A percentile compares a stretch with the other conserved stretches of the same genome.
These are phyloP conservation scores for Aschersonia sp. DNA, from an alignment of 2,329 filamentous ascomycete species.

Conservation along the genomic window DNA sequence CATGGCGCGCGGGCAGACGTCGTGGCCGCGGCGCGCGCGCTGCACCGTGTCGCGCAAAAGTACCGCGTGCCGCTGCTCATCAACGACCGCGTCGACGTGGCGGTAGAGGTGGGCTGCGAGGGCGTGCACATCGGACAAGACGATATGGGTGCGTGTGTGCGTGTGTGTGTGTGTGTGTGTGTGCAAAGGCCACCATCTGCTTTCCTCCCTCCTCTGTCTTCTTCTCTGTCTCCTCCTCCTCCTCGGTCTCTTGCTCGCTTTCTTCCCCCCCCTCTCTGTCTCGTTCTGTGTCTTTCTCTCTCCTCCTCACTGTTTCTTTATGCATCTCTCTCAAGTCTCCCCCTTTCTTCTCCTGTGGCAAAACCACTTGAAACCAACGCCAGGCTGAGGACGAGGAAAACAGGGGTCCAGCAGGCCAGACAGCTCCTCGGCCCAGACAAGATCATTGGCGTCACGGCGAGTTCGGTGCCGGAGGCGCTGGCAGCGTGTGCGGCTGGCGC, in stretches of 20 bases:
- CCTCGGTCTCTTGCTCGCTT: too few relatives aligned
- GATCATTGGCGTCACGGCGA: constrained; percentile 83
- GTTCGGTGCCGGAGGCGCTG: constrained; percentile 56
- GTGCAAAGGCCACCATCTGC: too few relatives aligned
- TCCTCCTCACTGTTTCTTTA: too few relatives aligned
- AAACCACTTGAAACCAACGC: neutral
- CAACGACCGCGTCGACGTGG: constrained; percentile 87
- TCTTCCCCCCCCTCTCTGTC: too few relatives aligned
- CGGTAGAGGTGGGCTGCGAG: constrained; percentile 71
- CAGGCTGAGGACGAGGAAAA: neutral
- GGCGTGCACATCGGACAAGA: constrained; percentile 93
- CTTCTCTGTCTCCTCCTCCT: too few relatives aligned
- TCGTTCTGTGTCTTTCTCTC: too few relatives aligned
- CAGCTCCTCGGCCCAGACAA: constrained; percentile 57
- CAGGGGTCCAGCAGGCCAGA: constrained; percentile 34
- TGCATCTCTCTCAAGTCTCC: too few relatives aligned
- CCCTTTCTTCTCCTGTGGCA: neutral
- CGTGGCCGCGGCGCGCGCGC: constrained; percentile 51
- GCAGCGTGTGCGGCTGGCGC: constrained; percentile 62
- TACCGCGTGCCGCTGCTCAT: constrained; percentile 70
- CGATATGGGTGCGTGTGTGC: constrained; percentile 52
- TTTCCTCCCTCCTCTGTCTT: too few relatives aligned
- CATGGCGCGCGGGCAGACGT: constrained; percentile 57
- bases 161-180: too few relatives aligned
- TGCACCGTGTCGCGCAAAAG: constrained; percentile 56